Conservation (phyloP, 2,329 filamentous ascomycete genomes). For the Fusarium foetens region DNA sequence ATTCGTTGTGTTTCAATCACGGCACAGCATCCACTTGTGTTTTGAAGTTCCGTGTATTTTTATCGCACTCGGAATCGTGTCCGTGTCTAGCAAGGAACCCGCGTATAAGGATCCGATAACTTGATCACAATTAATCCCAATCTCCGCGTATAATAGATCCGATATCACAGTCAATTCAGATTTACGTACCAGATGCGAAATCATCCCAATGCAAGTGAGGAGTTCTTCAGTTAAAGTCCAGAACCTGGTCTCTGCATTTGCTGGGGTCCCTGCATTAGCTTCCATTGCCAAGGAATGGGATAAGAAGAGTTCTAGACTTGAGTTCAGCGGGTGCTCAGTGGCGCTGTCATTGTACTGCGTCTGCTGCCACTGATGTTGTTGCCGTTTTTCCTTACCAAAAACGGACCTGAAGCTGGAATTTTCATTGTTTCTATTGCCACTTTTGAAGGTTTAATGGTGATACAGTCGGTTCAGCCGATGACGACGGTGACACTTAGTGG, state of each 20-base stretch:
- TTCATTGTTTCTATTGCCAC: neutral
- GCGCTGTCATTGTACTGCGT: conserved; percentile 6
- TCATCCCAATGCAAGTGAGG: neutral
- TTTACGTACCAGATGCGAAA: conserved; percentile 9
- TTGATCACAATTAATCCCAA: conserved; percentile 6
- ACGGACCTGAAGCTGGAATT: conserved; percentile 1
- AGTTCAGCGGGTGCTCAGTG: conserved; percentile 21
- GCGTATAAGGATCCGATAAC: conserved; percentile 11
- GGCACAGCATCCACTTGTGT: conserved; percentile 24
- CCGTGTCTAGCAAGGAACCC: conserved; percentile 19
- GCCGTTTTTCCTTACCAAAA: conserved; percentile 8
- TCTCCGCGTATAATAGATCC: conserved; percentile 17
- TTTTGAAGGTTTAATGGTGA: neutral
- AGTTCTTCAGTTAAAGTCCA: conserved; percentile 10
- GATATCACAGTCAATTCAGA: neutral
- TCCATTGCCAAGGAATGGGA: conserved; percentile 22
- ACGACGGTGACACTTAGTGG: neutral
- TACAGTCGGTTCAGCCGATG: neutral
- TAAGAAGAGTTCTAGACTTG: conserved; percentile 18
- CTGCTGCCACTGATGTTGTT: neutral
- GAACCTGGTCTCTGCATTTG: conserved; percentile 28
- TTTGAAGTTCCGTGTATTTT: conserved; percentile 6
- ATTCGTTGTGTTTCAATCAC: conserved; percentile 15
- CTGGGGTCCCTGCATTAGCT: conserved; percentile 35
- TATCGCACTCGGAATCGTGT: conserved; percentile 20